These are phyloP conservation scores for Starmera quercuum DNA, from an alignment of 805 yeast species.

Conservation along the genomic window DNA sequence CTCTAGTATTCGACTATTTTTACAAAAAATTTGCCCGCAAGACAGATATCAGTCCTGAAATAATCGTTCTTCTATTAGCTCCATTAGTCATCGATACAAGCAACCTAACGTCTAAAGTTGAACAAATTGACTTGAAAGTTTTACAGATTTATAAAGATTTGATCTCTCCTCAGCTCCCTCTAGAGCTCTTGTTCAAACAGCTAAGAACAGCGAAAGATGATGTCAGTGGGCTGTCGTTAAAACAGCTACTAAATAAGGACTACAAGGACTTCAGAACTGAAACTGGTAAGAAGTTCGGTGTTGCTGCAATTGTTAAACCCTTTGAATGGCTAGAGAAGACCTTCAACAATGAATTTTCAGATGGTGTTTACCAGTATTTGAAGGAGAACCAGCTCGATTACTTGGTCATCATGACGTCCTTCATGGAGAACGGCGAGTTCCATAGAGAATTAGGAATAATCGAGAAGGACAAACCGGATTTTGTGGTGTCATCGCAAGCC, in stretches of 20 bases:
- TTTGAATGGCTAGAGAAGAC: slow-evolving; percentile 30
- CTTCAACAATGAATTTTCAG: slow-evolving; percentile 9
- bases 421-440: slow-evolving; percentile 23
- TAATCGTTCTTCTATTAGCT: slow-evolving; percentile 44
- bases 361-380: slow-evolving; percentile 16
- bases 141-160: slow-evolving; percentile 26
- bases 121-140: slow-evolving; percentile 45
- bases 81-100: slow-evolving; percentile 76
- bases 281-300: slow-evolving; percentile 46
- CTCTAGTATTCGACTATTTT: slow-evolving; percentile 66
- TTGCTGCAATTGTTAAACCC: slow-evolving; percentile 66
- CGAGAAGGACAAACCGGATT: background rate
- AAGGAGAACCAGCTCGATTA: slow-evolving; percentile 28
- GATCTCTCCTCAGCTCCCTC: background rate
- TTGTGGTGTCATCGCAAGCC: background rate
- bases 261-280: slow-evolving; percentile 60
- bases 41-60: slow-evolving; percentile 20
- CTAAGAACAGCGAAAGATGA: slow-evolving; percentile 50
- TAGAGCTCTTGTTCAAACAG: slow-evolving; percentile 19
- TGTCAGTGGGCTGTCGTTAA: slow-evolving; percentile 48
- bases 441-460: slow-evolving; percentile 37
- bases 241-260: slow-evolving; percentile 72
- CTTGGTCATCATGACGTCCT: slow-evolving; percentile 43
- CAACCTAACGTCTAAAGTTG: slow-evolving; percentile 57
- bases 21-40: slow-evolving; percentile 15